Evolutionary conservation across 2,329 filamentous ascomycete genomes (phyloP).

Genomic region (Magnaporthiopsis rhizophila): DNA sequence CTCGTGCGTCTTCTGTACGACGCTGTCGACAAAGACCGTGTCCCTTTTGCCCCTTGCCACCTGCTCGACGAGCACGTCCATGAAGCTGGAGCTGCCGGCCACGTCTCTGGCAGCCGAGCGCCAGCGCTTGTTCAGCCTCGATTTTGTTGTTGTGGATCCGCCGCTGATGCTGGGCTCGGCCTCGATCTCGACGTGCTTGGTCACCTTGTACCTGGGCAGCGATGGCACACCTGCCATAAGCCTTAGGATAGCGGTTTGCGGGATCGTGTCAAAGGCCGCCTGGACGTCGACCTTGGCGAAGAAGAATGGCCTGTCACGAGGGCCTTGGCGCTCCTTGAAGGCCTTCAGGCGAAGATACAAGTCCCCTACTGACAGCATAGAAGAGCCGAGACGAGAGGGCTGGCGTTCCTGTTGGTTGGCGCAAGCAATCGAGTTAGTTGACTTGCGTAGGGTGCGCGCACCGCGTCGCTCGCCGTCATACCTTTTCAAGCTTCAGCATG

Average conservation of each 20-base stretch:
- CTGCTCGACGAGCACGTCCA: constrained; percentile 32
- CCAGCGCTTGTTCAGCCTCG: constrained; percentile 47
- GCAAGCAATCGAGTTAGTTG: constrained; percentile 9
- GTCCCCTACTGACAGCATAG: constrained; percentile 74
- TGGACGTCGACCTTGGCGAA: constrained; percentile 92
- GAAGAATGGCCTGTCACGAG: constrained; percentile 46
- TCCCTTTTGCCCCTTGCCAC: constrained; percentile 44
- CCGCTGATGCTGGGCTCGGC: constrained; percentile 27
- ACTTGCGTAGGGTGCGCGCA: no score
- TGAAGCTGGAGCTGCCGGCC: constrained; percentile 34
- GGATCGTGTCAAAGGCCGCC: constrained; percentile 92
- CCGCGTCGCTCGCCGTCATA: constrained; percentile 20
- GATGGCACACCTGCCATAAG: constrained; percentile 53
- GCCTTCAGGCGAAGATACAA: constrained; percentile 64
- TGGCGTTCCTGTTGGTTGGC: constrained; percentile 29
- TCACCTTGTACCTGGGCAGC: constrained; percentile 58
- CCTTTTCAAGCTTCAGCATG: constrained; percentile 72
- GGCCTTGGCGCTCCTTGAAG: constrained; percentile 51
- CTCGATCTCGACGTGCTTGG: constrained; percentile 67
- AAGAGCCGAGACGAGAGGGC: constrained; percentile 61
- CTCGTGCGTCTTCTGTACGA: constrained; percentile 48
- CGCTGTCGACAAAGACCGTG: constrained; percentile 70
- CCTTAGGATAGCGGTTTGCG: constrained; percentile 63
- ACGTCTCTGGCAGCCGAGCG: constrained; percentile 39
- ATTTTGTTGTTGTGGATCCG: constrained; percentile 24